These are phyloP conservation scores for Dicorynia guianensis DNA, from an alignment of 306 rosid species.

Conservation along the genomic window DNA sequence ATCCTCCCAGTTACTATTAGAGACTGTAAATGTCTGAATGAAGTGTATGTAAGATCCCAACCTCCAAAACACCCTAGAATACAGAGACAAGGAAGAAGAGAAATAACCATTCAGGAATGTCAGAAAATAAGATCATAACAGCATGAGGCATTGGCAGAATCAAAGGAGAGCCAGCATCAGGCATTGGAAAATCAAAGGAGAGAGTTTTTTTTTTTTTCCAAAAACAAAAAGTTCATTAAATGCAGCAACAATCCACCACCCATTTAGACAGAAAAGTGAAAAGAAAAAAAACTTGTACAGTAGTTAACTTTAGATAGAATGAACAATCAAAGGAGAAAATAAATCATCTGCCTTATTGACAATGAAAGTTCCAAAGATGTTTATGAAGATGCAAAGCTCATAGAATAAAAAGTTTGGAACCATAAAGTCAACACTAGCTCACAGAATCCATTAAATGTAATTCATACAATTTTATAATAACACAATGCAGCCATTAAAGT, in stretches of 20 bases:
- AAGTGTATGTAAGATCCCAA: not conserved
- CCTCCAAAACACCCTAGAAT: not conserved
- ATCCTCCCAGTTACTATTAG: not conserved
- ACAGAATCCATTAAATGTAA: not conserved
- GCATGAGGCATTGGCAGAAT: conserved; percentile 14
- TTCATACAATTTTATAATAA: conserved; percentile 8
- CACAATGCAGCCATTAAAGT: not conserved
- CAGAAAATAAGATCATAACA: conserved; percentile 14
- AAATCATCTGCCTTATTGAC: not conserved
- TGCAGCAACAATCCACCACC: not conserved
- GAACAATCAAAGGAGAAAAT: conserved; percentile 3
- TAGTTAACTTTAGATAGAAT: conserved; percentile 20
- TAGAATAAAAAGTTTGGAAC: not conserved
- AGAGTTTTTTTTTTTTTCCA: too few species aligned
- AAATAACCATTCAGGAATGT: conserved; percentile 27
- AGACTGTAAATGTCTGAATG: not conserved
- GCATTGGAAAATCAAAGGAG: not conserved
- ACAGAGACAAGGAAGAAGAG: conserved; percentile 9
- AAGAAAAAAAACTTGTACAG: conserved; percentile 9
- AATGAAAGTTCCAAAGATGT: not conserved
- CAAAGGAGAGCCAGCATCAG: not conserved
- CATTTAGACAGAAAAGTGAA: too few species aligned
- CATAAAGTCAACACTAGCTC: conserved; percentile 18
- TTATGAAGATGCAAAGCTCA: not conserved
- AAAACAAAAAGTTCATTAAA: not conserved